Base-by-base conservation (phyloP, 371 early-diverging fungal species). In the Mucor mucedo region DNA sequence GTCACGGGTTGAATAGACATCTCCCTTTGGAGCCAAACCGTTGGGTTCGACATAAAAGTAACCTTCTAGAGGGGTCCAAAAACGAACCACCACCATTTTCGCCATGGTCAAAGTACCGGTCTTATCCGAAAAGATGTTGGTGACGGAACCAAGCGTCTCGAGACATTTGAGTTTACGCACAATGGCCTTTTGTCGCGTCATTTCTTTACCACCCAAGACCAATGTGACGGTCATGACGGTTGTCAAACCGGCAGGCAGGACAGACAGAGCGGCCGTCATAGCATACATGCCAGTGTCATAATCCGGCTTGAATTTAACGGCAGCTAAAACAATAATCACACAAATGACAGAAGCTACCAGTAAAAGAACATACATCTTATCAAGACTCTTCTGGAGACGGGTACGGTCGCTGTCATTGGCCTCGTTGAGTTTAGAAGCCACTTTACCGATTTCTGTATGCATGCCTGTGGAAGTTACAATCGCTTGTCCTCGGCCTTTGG, bases 121-220 rank as follows among this genome's bases (percentile, higher is more conserved):
- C 48, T 76, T 97, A 72, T 97, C 97, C 2, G 92, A 92, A 71
- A 95, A 95, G 66, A 98, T 93, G 40, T 89, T 89, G n/a, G 94
- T 93, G 13, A 97, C 91, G 7, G 90, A 88, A 5, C 97, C 97
- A n/a, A 97, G 80, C 0, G 95, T 94, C 74, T 97, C 97, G 5
- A 98, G 90, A 5, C 92, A 89, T 5, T 93, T 91, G n/a, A 97
- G 74, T 57, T 93, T 94, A 44, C 95, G 86, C 16, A 97, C 94
- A 64, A 75, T 60, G 11, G 73, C 73, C 29, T 66, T 75, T 52
- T 77, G 75, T 1, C 60, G 52, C 2, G 77, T 69, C 72, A 74
- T 77, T 56, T 77, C 72, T 66, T 73, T 71, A 41, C 80, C 74
- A 33, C 75, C 78, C 21, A 79, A 45, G 0, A 76, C 79, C 13